Base-by-base conservation (phyloP, 2,329 filamentous ascomycete species). In the Laburnicola sp. region DNA sequence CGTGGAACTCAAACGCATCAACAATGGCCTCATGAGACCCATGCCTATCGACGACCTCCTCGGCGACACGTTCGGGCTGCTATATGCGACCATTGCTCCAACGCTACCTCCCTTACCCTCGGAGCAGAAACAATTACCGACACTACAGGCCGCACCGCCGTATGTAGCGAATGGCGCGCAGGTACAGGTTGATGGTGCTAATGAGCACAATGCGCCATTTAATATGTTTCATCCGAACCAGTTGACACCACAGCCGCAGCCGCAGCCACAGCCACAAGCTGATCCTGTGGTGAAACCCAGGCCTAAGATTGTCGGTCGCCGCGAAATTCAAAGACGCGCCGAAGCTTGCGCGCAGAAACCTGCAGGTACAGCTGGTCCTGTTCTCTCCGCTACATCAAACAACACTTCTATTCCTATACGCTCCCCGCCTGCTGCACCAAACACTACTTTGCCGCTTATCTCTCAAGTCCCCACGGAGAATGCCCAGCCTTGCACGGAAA, bases 21-120 rank as follows among this genome's bases (percentile, higher is more conserved):
- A 99, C 67, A 86, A 87, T 35, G 88, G 87, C 40, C 80, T 96
- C 6, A 94, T 95, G 82, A 97, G 96, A 72, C 83, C 87, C 0
- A 83, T 85, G 0, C 80, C 86, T 7, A 93, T 97, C 38, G 94
- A 99, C 64, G 94, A 99, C 65, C 81, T 97, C n/a, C 88, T 97
- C 58, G 88, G 87, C 22, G 94, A 99, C 72, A 86, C 89, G 42
- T 99, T 96, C 71, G 88, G 89, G 1, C 81, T 85, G 42, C 78
- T 96, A 11, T 94, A 90, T 67, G 79, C 81, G 16, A 82, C 86
- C 27, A 76, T 91, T 42, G 84, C 84, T 2, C 82, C 82, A 36
- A 78, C 77, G 3, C 74, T 91, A n/a, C 74, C 80, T 39, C 67
- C 66, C 6, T 51, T 70, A 75, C 81, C 22, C 76, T 58, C 81